phyloP scores from a whole-genome alignment of 768 basidiomycete genomes.

The Tricholomella constricta region DNA sequence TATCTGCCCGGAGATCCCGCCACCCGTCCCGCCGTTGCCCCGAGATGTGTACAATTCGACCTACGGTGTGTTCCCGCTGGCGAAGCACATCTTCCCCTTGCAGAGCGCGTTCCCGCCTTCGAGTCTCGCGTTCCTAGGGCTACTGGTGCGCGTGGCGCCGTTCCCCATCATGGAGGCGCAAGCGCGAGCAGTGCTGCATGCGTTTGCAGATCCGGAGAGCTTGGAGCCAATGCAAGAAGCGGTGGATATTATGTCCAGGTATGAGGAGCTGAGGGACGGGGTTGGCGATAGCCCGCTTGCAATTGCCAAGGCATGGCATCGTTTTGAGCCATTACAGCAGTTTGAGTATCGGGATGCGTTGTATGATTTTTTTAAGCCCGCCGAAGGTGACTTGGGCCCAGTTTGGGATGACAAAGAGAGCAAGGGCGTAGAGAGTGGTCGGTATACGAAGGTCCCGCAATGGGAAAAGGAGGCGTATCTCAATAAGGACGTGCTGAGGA shows the following conservation, averaged over 20 bases:
- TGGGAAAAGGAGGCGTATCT: conserved; percentile 65
- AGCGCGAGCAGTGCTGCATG: conserved; percentile 59
- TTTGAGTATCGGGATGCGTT: conserved; percentile 70
- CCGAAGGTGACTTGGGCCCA: conserved; percentile 1
- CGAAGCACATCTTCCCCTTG: conserved; percentile 69
- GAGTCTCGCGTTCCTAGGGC: conserved; percentile 67
- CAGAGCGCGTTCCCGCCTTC: conserved; percentile 43
- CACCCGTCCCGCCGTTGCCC: conserved; percentile 51
- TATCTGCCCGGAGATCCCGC: conserved; percentile 37
- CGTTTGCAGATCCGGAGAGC: conserved; percentile 51
- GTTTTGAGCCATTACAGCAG: conserved; percentile 52
- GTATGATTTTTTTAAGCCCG: conserved; percentile 43
- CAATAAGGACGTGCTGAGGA: conserved; percentile 48
- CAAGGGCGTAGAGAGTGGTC: not conserved
- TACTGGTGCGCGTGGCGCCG: conserved; percentile 61
- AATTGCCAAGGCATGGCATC: conserved; percentile 61
- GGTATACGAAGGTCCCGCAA: conserved; percentile 33
- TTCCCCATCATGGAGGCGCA: conserved; percentile 82
- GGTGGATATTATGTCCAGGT: conserved; percentile 49
- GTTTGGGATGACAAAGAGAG: conserved; percentile 4
- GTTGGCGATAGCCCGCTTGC: conserved; percentile 33
- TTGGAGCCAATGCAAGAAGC: conserved; percentile 53
- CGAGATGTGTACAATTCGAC: conserved; percentile 61
- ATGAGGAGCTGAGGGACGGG: conserved; percentile 39
- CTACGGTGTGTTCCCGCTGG: conserved; percentile 70